A percentile compares a stretch with the other conserved stretches of the same genome.
Evolutionary conservation across 805 yeast genomes (phyloP).

Genomic region (Ogataea pilisensis): DNA sequence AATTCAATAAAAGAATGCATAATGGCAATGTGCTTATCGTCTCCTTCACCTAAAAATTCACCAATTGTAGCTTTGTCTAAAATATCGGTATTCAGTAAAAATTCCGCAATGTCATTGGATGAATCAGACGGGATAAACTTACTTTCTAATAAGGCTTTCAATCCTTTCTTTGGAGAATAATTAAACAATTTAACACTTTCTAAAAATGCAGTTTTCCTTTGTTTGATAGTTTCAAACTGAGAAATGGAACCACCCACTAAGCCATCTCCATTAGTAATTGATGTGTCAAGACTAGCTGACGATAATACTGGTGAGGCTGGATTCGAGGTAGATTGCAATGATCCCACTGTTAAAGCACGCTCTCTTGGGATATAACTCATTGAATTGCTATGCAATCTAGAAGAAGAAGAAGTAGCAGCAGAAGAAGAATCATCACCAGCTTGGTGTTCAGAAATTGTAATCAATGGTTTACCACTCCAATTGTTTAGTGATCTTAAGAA

Average conservation of each 20-base stretch:
- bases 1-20: slow-evolving; percentile 93
- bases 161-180: slow-evolving; percentile 78
- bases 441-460: slow-evolving; percentile 1
- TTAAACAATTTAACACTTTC: slow-evolving; percentile 80
- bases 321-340: slow-evolving; percentile 21
- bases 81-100: slow-evolving; percentile 63
- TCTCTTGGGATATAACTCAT: slow-evolving; percentile 10
- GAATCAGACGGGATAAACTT: slow-evolving; percentile 59
- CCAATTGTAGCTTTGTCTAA: slow-evolving; percentile 84
- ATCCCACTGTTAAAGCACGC: slow-evolving; percentile 14
- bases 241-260: slow-evolving; percentile 69
- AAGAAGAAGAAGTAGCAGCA: too few species aligned
- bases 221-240: slow-evolving; percentile 82
- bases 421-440: too few species aligned
- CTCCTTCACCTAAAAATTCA: slow-evolving; percentile 88
- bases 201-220: slow-evolving; percentile 72
- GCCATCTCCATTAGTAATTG: slow-evolving; percentile 12
- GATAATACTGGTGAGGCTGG: slow-evolving; percentile 25
- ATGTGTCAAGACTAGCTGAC: slow-evolving; percentile 11
- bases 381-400: too few species aligned
- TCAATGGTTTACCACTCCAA: slow-evolving; percentile 71
- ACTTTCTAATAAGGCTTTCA: slow-evolving; percentile 54
- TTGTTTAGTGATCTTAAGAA: slow-evolving; percentile 74
- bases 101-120: slow-evolving; percentile 69
- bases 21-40: slow-evolving; percentile 66